Percentiles rank a stretch among this genome's conserved stretches.
phyloP scores from a whole-genome alignment of 23 red algal species.

The Cyanidium caldarium region DNA sequence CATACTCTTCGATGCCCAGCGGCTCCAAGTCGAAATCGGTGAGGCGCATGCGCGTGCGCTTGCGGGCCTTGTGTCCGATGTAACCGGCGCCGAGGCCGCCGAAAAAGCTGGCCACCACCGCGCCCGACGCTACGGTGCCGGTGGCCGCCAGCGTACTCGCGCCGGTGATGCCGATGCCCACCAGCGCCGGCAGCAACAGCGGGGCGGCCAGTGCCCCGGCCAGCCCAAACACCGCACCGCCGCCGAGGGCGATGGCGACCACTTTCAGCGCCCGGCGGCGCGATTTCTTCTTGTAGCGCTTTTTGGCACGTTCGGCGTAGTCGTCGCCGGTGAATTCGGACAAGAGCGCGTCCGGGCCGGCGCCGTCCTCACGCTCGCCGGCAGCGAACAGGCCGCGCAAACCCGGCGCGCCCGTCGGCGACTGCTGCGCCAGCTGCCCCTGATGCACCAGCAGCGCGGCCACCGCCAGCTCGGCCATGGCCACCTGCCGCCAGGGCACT shows the following conservation, averaged over 20 bases:
- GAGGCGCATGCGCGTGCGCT: slow-evolving; percentile 37
- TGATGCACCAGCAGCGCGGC: slow-evolving; percentile 54
- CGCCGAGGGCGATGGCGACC: slow-evolving; percentile 65
- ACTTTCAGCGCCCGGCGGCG: slow-evolving; percentile 4
- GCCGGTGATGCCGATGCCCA: slow-evolving; percentile 55
- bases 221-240: slow-evolving; percentile 81
- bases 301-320: background rate
- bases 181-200: slow-evolving; percentile 52
- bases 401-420: background rate
- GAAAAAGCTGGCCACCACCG: slow-evolving; percentile 82
- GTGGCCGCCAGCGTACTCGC: slow-evolving; percentile 61
- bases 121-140: slow-evolving; percentile 59
- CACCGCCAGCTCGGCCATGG: slow-evolving; percentile 50
- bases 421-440: background rate
- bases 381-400: background rate
- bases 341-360: background rate
- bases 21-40: slow-evolving; percentile 84
- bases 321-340: background rate
- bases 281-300: background rate
- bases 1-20: slow-evolving; percentile 4
- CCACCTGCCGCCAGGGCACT: slow-evolving; percentile 32
- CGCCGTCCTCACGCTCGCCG: slow-evolving; percentile 9
- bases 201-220: slow-evolving; percentile 89
- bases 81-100: slow-evolving; percentile 63
- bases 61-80: slow-evolving; percentile 66